Conservation (phyloP, 2,329 filamentous ascomycete species). For the Aspergillus udagawae region DNA sequence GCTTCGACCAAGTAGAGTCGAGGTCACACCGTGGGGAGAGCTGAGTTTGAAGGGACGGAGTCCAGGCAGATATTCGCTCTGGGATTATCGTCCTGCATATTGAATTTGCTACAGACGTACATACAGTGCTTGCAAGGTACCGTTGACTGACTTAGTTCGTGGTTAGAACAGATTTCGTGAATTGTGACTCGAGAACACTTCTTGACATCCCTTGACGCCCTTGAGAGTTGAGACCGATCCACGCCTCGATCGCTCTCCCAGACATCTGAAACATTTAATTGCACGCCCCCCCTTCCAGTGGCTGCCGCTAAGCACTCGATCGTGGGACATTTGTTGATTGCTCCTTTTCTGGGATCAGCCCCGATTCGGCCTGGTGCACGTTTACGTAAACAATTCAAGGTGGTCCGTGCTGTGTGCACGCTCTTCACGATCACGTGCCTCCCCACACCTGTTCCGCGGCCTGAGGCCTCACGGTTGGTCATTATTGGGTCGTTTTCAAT, state of each 20-base stretch:
- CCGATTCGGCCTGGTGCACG: constrained; percentile 8
- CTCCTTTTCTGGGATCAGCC: constrained; percentile 5
- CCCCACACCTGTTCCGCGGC: constrained; percentile 15
- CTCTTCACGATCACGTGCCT: constrained; percentile 22
- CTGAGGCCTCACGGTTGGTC: constrained; percentile 1
- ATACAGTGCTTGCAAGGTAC: neutral
- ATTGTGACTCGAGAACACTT: neutral
- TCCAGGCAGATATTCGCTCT: neutral
- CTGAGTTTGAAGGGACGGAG: neutral
- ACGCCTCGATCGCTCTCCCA: neutral
- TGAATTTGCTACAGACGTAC: neutral
- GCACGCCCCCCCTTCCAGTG: constrained; percentile 1
- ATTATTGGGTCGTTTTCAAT: neutral
- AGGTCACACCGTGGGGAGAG: neutral
- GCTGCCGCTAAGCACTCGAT: constrained; percentile 11
- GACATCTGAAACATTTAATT: constrained; percentile 1
- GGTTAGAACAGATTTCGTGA: neutral
- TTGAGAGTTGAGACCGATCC: constrained; percentile 3
- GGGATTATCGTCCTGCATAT: neutral
- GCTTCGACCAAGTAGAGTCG: neutral
- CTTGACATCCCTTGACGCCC: neutral
- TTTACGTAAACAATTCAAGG: constrained; percentile 13
- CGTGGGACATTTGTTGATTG: constrained; percentile 1
- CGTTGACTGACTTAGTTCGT: neutral
- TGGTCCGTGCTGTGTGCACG: constrained; percentile 16